Conservation (phyloP, 2,329 filamentous ascomycete genomes). For the Claviceps arundinis region DNA sequence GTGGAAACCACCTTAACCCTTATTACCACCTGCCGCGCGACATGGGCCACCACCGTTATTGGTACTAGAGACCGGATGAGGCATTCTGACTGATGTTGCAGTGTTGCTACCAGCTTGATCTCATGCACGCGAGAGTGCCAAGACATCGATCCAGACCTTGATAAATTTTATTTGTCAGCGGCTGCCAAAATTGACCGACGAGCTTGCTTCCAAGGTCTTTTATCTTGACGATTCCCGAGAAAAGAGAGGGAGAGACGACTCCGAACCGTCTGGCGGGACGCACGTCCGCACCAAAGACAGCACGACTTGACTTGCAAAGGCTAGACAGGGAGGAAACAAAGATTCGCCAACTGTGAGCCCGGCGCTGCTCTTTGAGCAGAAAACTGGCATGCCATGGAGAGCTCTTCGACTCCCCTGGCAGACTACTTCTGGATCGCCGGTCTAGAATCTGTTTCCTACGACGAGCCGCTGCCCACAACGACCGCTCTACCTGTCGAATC, state of each 20-base stretch:
- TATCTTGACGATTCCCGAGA: not conserved
- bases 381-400: conserved; percentile 41
- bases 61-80: not conserved
- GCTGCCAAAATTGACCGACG: not conserved
- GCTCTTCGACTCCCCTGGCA: conserved; percentile 50
- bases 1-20: not conserved
- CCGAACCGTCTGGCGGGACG: conserved; percentile 1
- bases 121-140: not conserved
- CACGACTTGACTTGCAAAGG: not conserved
- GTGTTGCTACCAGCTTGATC: not conserved
- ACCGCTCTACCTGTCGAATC: conserved; percentile 30
- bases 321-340: not conserved
- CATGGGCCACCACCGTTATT: conserved; percentile 1
- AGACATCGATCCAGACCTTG: not conserved
- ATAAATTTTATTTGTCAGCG: not conserved
- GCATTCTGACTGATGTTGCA: conserved; percentile 1
- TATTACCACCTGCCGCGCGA: conserved; percentile 2
- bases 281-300: conserved; percentile 1
- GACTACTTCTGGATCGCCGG: conserved; percentile 69
- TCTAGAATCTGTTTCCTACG: conserved; percentile 53
- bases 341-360: not conserved
- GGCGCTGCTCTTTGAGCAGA: conserved; percentile 9
- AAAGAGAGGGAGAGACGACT: not conserved
- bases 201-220: not conserved
- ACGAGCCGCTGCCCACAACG: conserved; percentile 32